These are phyloP conservation scores for Scheffersomyces titani DNA, from an alignment of 1,139 yeast genomes.

Conservation along the genomic window DNA sequence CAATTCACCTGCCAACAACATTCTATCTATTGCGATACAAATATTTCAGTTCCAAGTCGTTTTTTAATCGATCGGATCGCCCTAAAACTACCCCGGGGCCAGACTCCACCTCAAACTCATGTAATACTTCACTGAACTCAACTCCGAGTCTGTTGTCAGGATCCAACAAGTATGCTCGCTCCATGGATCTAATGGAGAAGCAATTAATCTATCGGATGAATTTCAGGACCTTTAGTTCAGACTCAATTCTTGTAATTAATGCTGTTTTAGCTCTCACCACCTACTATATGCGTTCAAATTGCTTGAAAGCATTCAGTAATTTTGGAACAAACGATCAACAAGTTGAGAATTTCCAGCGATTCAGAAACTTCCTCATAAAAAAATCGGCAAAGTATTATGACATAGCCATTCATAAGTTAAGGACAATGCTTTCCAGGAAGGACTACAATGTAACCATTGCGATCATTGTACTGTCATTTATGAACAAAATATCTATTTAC, in stretches of 20 bases:
- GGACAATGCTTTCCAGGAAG: conserved; percentile 14
- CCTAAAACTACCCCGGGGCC: neutral
- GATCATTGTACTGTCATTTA: conserved; percentile 22
- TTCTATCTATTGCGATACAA: neutral
- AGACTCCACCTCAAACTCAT: neutral
- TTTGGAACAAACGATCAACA: conserved; percentile 4
- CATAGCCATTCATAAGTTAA: conserved; percentile 18
- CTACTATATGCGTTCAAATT: conserved; percentile 21
- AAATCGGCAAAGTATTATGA: conserved; percentile 23
- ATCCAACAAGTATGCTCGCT: neutral
- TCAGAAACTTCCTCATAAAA: conserved; percentile 13
- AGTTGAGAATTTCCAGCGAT: conserved; percentile 4
- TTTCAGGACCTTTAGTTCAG: conserved; percentile 6
- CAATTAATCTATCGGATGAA: conserved; percentile 6
- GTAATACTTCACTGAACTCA: neutral
- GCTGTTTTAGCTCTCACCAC: conserved; percentile 21
- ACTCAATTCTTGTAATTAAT: conserved; percentile 12
- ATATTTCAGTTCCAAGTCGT: neutral
- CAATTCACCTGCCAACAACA: neutral
- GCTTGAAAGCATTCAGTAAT: conserved; percentile 19
- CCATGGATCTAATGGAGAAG: conserved; percentile 14
- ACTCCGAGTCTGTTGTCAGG: neutral
- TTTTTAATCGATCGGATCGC: neutral
- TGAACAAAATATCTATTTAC: conserved; percentile 27
- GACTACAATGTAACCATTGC: conserved; percentile 22